A percentile compares a stretch with the other conserved stretches of the same genome.
Conservation (phyloP, 2,329 filamentous ascomycete genomes). For the Coniochaeta sp. region DNA sequence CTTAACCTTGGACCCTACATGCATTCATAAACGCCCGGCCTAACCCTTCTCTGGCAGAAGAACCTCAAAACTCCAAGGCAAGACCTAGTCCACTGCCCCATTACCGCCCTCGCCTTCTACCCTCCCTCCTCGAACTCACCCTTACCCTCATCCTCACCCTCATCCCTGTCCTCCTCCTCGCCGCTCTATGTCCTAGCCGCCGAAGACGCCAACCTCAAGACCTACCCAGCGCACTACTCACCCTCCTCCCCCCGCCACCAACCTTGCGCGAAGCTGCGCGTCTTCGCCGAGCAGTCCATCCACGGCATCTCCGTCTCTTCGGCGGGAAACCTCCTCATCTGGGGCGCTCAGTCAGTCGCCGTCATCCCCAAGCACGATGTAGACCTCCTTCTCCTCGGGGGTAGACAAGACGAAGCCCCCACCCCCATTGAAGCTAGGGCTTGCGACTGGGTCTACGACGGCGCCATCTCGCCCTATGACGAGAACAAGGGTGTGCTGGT, state of each 20-base stretch:
- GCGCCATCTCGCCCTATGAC: constrained; percentile 41
- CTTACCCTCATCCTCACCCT: too few relatives aligned
- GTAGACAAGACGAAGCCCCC: constrained; percentile 7
- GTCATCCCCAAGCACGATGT: constrained; percentile 26
- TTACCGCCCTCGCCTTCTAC: constrained; percentile 54
- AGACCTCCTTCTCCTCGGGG: constrained; percentile 23
- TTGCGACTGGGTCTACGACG: constrained; percentile 75
- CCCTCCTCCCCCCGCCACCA: too few relatives aligned
- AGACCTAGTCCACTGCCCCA: constrained; percentile 41
- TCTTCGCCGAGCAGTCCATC: constrained; percentile 64
- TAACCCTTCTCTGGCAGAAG: too few relatives aligned
- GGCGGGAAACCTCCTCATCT: constrained; percentile 45
- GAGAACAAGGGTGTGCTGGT: constrained; percentile 49
- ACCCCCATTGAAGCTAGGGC: constrained; percentile 23
- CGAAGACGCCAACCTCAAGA: constrained; percentile 50
- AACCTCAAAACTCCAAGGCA: constrained; percentile 14
- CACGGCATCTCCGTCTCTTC: constrained; percentile 58
- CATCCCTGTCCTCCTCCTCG: too few relatives aligned
- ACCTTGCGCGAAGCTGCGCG: constrained; percentile 32
- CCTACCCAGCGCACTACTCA: constrained; percentile 38
- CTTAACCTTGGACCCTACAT: not conserved
- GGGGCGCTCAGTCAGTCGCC: constrained; percentile 62
- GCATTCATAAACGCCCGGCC: too few relatives aligned
- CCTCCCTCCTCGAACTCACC: constrained; percentile 8
- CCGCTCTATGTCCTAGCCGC: constrained; percentile 45